These are phyloP conservation scores for Megacollybia platyphylla DNA, from an alignment of 1,284 basidiomycete species.

Conservation along the genomic window DNA sequence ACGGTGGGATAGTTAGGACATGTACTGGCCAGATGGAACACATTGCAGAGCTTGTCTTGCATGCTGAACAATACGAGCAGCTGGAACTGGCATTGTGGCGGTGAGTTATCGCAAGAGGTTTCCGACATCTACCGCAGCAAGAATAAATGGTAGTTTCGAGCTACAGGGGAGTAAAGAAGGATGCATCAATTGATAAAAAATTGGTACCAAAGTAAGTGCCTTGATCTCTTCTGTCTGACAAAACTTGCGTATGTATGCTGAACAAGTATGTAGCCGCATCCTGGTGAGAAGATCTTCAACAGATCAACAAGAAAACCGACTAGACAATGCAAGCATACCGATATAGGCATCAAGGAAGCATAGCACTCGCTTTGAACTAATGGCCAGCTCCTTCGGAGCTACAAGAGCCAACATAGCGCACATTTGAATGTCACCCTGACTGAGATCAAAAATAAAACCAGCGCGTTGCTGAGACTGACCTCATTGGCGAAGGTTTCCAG, in stretches of 20 bases:
- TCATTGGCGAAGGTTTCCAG: constrained; percentile 52
- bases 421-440: constrained; percentile 64
- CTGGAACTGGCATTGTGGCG: constrained; percentile 19
- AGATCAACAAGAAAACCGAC: neutral
- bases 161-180: constrained; percentile 19
- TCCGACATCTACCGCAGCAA: constrained; percentile 46
- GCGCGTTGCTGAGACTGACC: constrained; percentile 20
- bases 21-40: constrained; percentile 61
- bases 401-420: constrained; percentile 57
- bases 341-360: constrained; percentile 60
- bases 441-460: neutral
- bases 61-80: constrained; percentile 40
- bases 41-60: constrained; percentile 29
- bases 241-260: constrained; percentile 62
- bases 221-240: constrained; percentile 35
- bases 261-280: constrained; percentile 43
- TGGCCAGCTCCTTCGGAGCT: constrained; percentile 38
- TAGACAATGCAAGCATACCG: constrained; percentile 25
- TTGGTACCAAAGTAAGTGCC: constrained; percentile 34
- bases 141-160: constrained; percentile 58
- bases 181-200: neutral
- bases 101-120: constrained; percentile 34
- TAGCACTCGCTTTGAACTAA: constrained; percentile 27
- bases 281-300: constrained; percentile 46
- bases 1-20: neutral